Evolutionary conservation across 2,329 filamentous ascomycete genomes (phyloP).

Genomic region (Aureobasidium sp.): DNA sequence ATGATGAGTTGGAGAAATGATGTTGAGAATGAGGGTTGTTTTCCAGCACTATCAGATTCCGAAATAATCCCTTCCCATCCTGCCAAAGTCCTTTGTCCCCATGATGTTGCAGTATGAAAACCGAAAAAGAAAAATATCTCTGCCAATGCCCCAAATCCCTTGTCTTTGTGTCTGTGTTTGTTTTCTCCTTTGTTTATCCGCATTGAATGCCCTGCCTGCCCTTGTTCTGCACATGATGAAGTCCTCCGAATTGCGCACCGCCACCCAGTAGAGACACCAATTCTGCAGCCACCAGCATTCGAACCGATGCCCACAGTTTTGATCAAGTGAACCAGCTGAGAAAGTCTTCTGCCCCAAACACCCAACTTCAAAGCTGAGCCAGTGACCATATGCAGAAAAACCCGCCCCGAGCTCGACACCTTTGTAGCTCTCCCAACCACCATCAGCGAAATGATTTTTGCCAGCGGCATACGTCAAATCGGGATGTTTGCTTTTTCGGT

Average conservation of each 20-base stretch:
- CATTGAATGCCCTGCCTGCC: too few relatives aligned
- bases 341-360: background rate
- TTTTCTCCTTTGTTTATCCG: background rate
- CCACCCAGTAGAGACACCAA: background rate
- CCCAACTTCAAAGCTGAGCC: background rate
- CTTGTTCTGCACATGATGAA: too few relatives aligned
- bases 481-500: conserved; percentile 3
- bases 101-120: background rate
- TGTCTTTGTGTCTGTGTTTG: background rate
- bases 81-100: background rate
- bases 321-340: conserved; percentile 3
- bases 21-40: background rate
- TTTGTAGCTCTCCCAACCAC: background rate
- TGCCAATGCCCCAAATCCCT: background rate
- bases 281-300: background rate
- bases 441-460: background rate
- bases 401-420: background rate
- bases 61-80: background rate
- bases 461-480: background rate
- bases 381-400: conserved; percentile 11
- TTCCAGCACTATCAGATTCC: conserved; percentile 7
- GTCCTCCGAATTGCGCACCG: background rate
- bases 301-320: background rate
- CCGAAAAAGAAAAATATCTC: background rate
- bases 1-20: background rate